Conservation (phyloP, 305 asterid genomes). For the Caryopteris hybrid region DNA sequence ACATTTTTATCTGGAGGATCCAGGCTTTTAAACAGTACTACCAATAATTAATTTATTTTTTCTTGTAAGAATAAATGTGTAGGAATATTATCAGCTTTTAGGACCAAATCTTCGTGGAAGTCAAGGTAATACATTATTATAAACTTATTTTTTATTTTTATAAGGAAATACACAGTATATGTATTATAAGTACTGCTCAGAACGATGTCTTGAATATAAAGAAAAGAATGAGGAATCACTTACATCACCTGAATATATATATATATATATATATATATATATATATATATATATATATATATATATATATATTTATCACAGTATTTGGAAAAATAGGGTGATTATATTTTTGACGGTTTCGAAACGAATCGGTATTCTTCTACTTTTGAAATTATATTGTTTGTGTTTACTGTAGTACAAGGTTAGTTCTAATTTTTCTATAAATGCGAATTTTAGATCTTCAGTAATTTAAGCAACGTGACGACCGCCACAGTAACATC, state of each 20-base stretch:
- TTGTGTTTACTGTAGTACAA: no score
- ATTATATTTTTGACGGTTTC: no score
- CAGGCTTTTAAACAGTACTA: no score
- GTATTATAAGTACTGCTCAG: neutral
- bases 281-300: neutral
- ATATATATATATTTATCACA: no score
- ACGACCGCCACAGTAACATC: no score
- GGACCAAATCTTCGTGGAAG: conserved; percentile 23
- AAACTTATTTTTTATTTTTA: neutral
- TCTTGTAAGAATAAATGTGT: conserved; percentile 4
- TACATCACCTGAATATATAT: neutral
- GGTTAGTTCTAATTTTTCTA: no score
- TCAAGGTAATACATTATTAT: neutral
- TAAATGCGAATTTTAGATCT: no score
- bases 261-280: neutral
- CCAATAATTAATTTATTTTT: conserved; percentile 5
- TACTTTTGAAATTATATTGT: no score
- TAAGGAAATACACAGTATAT: neutral
- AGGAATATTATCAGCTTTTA: conserved; percentile 22
- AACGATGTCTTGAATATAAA: neutral
- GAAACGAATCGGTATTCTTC: no score
- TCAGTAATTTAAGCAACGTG: no score
- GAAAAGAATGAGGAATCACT: neutral
- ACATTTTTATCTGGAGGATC: conserved; percentile 7
- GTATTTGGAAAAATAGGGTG: no score